These are phyloP conservation scores for Pisolithus sp. DNA, from an alignment of 768 basidiomycete genomes.

Conservation along the genomic window DNA sequence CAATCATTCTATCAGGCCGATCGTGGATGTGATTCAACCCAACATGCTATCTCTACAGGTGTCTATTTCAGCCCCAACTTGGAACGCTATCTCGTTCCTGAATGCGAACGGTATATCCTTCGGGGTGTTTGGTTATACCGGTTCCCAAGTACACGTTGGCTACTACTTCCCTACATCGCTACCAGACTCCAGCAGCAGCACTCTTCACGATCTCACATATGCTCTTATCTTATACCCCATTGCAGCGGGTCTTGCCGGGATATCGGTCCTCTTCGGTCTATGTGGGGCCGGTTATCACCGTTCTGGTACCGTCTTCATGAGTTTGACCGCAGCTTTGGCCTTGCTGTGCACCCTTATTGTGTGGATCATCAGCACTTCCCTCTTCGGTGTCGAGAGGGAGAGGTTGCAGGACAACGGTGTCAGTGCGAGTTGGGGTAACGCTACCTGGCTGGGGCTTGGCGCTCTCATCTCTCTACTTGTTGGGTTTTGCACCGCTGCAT, in stretches of 20 bases:
- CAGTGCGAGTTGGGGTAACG: slow-evolving; percentile 63
- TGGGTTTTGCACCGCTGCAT: slow-evolving; percentile 58
- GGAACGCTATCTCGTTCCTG: slow-evolving; percentile 66
- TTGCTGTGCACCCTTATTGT: slow-evolving; percentile 60
- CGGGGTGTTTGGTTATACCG: slow-evolving; percentile 77
- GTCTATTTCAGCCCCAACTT: slow-evolving; percentile 69
- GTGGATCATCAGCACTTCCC: slow-evolving; percentile 73
- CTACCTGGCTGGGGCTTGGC: slow-evolving; percentile 76
- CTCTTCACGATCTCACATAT: slow-evolving; percentile 66
- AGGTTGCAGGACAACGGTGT: slow-evolving; percentile 45
- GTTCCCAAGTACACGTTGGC: slow-evolving; percentile 47
- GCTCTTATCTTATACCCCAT: slow-evolving; percentile 77
- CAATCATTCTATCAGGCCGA: not conserved
- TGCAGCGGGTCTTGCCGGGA: slow-evolving; percentile 58
- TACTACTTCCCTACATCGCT: slow-evolving; percentile 39
- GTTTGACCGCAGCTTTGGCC: slow-evolving; percentile 59
- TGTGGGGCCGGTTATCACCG: slow-evolving; percentile 62
- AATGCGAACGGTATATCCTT: slow-evolving; percentile 48
- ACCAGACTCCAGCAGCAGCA: slow-evolving; percentile 35
- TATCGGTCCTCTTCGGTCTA: slow-evolving; percentile 63
- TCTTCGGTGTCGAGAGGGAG: slow-evolving; percentile 66
- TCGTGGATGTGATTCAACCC: not conserved
- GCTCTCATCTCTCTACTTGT: slow-evolving; percentile 62
- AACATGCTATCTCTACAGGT: slow-evolving; percentile 38
- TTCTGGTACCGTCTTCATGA: slow-evolving; percentile 72